Base-by-base conservation (phyloP, 176 grass and related monocot species). In the Avena sativa region DNA sequence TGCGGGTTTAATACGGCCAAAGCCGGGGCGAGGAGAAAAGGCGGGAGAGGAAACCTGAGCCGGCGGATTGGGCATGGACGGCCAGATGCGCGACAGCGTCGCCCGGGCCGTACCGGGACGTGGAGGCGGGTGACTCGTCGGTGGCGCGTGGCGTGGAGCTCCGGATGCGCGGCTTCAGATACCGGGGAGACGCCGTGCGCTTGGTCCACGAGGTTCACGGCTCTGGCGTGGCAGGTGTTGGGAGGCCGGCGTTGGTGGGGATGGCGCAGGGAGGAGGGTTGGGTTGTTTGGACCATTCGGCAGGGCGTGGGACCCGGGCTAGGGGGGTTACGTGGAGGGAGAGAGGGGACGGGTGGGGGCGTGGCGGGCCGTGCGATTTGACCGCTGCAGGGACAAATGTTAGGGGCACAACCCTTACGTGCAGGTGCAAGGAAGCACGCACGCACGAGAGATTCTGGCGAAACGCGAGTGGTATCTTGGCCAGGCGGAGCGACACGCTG, bases 81-180 rank as follows among this genome's bases (percentile, higher is more conserved):
- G 71, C 0, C 1, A 0, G 82, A 71, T 44, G 71, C 6, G 19
- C 32, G 82, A 52, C 86, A 88, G 82, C 86, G 78, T 28, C 10
- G 76, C 4, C 20, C 8, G 81, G 0, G 36, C 0, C n/a, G 36
- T 16, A 50, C 0, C 51, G 40, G n/a, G 86, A 88, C 82, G 82
- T 91, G 86, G 89, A 81, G 59, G 85, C 85, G 36, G 56, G 75
- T 20, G 66, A 84, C 64, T 91, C 85, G 21, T 23, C 34, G 36
- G 74, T 48, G 80, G 85, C 49, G 67, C 47, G 65, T 87, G 67
- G 67, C 85, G 80, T 83, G 81, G 84, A 38, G 67, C 68, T 50
- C 88, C 10, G 15, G 67, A 48, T 85, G 82, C 46, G 63, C 2
- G 1, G 60, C 28, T 36, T 40, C 6, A n/a, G 47, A 32, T 15